Evolutionary conservation across 1,139 yeast genomes (phyloP), one percentile per base, ranked within the genome.

Genomic region (Saccharomyces hybrid): DNA sequence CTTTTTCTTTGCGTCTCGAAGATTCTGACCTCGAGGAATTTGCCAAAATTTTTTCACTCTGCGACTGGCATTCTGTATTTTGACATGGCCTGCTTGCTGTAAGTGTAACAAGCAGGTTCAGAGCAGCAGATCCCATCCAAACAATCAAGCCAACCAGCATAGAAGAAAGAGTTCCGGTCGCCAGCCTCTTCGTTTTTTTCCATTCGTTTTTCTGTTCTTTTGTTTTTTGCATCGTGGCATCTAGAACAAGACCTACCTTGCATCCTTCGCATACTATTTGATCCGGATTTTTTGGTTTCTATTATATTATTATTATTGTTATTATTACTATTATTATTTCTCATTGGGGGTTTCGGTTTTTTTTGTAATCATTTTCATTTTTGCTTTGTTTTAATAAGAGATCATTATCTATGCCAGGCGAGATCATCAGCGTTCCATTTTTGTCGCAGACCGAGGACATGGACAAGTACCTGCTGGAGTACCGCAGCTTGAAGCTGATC

Each of bases 371-470:
- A 7, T 38, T 38, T 16, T 38, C 31, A 23, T 26, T 26, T 46
- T 46, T n/a, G 6, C 29, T 27, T n/a, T 46, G 8, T 23, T 46
- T 27, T 23, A 46, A 7, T 23, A 26, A 46, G 34, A 34, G 13
- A 31, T 48, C 26, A 16, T 16, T 14, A 1, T 44, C 60, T 7
- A 69, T 69, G 72, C 68, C 69, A 23, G 68, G 68, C 47, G 54
- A 59, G 53, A 60, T 66, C 16, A 60, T 61, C 20, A 61, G 64
- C 54, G 58, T 65, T 31, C 67, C 72, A 26, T 69, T 67, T 57
- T 57, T 66, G 27, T 65, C 71, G n/a, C 72, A 69, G 55, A 51
- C 61, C 26, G 72, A 69, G 51, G 72, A 69, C 55, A 64, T 69
- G 61, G 67, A 68, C 27, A 66, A 59, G 49, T 66, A 66, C 51